These are phyloP conservation scores for Kluyveromyces lactis DNA, from an alignment of 805 yeast genomes.

Conservation along the genomic window DNA sequence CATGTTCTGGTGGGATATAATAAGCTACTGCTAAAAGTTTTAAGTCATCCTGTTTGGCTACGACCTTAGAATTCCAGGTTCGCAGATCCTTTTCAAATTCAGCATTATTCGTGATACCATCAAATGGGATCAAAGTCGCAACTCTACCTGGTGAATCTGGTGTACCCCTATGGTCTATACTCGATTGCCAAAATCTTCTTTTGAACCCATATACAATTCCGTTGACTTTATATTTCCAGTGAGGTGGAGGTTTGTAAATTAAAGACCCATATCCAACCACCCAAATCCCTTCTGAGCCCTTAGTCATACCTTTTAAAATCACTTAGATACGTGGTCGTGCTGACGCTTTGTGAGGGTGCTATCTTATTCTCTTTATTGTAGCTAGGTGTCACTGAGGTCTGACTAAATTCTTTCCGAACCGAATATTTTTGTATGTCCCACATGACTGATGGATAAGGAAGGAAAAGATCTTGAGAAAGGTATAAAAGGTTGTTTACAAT, in stretches of 20 bases:
- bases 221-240: conserved; percentile 49
- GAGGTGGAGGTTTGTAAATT: conserved; percentile 85
- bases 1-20: conserved; percentile 60
- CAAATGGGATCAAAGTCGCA: conserved; percentile 63
- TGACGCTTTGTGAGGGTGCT: no score
- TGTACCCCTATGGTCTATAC: conserved; percentile 86
- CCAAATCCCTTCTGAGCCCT: conserved; percentile 44
- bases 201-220: conserved; percentile 72
- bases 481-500: no score
- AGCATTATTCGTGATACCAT: conserved; percentile 38
- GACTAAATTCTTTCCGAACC: no score
- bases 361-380: no score
- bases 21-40: conserved; percentile 78
- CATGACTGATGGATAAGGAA: no score
- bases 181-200: conserved; percentile 86
- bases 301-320: conserved; percentile 8
- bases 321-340: neutral
- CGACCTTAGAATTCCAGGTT: conserved; percentile 11
- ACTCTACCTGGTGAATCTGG: conserved; percentile 85
- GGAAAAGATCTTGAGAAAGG: no score
- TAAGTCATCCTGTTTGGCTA: conserved; percentile 34
- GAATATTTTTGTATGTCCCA: no score
- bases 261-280: conserved; percentile 86
- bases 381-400: no score
- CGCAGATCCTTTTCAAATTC: conserved; percentile 37